These are phyloP conservation scores for Teratosphaeria nubilosa DNA, from an alignment of 2,329 filamentous ascomycete species.

Conservation along the genomic window DNA sequence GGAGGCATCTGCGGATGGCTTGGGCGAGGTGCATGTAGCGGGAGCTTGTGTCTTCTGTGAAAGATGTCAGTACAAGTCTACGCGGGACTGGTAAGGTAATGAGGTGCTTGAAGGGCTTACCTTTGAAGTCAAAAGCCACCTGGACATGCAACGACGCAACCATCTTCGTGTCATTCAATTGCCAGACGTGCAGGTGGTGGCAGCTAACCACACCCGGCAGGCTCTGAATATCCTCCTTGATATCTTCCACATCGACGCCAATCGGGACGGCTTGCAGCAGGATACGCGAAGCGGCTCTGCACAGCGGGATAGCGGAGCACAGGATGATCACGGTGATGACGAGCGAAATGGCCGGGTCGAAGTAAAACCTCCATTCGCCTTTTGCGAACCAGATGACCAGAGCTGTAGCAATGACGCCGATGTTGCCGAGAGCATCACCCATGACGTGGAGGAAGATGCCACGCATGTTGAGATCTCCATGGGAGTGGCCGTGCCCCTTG, in stretches of 20 bases:
- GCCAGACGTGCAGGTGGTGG: constrained; percentile 97
- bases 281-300: constrained; percentile 71
- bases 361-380: constrained; percentile 73
- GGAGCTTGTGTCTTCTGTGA: constrained; percentile 64
- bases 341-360: constrained; percentile 84
- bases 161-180: constrained; percentile 87
- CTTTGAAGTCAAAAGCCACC: constrained; percentile 80
- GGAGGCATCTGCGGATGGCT: constrained; percentile 75
- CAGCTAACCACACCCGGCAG: constrained; percentile 81
- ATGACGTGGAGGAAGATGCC: constrained; percentile 61
- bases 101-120: constrained; percentile 35
- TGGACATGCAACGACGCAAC: constrained; percentile 91
- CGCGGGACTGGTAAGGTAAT: neutral
- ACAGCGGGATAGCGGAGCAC: constrained; percentile 66
- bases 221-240: constrained; percentile 79
- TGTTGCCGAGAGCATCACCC: constrained; percentile 75
- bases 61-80: constrained; percentile 24
- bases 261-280: constrained; percentile 88
- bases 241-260: constrained; percentile 77
- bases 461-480: constrained; percentile 91
- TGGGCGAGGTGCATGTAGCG: constrained; percentile 87
- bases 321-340: constrained; percentile 77
- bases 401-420: constrained; percentile 74
- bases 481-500: constrained; percentile 54
- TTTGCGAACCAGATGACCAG: constrained; percentile 85